phyloP scores from a whole-genome alignment of 768 basidiomycete species.

The Royoungia palumana region DNA sequence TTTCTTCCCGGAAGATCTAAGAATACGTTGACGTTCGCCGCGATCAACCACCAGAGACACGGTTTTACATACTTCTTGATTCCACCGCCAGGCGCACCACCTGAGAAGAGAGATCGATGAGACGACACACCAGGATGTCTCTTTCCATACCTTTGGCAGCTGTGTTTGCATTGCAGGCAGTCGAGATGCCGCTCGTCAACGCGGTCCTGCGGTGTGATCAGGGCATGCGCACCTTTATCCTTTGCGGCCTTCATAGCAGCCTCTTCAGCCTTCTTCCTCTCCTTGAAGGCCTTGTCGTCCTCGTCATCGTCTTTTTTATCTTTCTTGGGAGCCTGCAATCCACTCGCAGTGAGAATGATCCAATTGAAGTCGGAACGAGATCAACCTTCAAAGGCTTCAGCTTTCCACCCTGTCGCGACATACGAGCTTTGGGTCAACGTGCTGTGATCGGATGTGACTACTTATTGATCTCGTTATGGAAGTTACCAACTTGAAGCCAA shows the following conservation, averaged over 20 bases:
- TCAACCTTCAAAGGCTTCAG: conserved; percentile 78
- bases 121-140: background rate
- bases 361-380: background rate
- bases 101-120: conserved; percentile 33
- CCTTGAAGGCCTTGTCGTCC: conserved; percentile 70
- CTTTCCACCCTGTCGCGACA: conserved; percentile 75
- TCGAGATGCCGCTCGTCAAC: background rate
- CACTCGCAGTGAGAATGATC: background rate
- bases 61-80: conserved; percentile 76
- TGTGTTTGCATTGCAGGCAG: conserved; percentile 9
- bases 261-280: conserved; percentile 71
- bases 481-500: background rate
- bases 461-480: conserved; percentile 7
- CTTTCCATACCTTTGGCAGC: conserved; percentile 28
- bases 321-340: conserved; percentile 74
- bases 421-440: background rate
- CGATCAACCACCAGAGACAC: conserved; percentile 2
- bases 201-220: background rate
- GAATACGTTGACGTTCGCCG: conserved; percentile 3
- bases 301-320: conserved; percentile 69
- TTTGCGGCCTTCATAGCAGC: conserved; percentile 69
- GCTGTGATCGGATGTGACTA: too few species aligned
- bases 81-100: conserved; percentile 65
- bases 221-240: conserved; percentile 56
- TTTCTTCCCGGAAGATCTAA: conserved; percentile 73